These are phyloP conservation scores for Epichloe gansuensis DNA, from an alignment of 2,329 filamentous ascomycete species.

Conservation along the genomic window DNA sequence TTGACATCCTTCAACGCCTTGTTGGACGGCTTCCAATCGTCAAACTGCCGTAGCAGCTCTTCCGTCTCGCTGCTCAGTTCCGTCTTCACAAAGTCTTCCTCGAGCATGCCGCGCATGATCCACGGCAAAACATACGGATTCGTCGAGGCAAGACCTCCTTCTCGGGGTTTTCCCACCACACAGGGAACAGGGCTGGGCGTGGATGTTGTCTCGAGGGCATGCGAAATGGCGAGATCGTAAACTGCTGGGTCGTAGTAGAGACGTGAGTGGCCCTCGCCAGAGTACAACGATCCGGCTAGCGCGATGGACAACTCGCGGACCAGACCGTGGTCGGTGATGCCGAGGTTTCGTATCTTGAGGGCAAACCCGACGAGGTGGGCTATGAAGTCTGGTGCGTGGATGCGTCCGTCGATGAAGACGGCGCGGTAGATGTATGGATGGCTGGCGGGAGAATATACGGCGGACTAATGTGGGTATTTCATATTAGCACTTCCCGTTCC, in stretches of 20 bases:
- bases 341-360: constrained; percentile 85
- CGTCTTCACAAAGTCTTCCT: constrained; percentile 81
- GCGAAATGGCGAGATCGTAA: constrained; percentile 66
- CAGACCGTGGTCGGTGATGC: constrained; percentile 83
- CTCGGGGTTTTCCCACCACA: constrained; percentile 10
- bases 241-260: constrained; percentile 83
- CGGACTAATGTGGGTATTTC: constrained; percentile 41
- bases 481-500: neutral
- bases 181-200: constrained; percentile 28
- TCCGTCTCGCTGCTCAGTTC: constrained; percentile 67
- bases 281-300: constrained; percentile 81
- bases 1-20: constrained; percentile 95
- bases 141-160: constrained; percentile 31
- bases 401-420: constrained; percentile 88
- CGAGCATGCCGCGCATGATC: constrained; percentile 86
- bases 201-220: constrained; percentile 59
- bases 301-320: constrained; percentile 82
- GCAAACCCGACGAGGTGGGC: constrained; percentile 87
- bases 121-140: constrained; percentile 92
- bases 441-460: constrained; percentile 70
- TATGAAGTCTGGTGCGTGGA: constrained; percentile 89
- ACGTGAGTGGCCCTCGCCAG: constrained; percentile 83
- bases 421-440: constrained; percentile 92
- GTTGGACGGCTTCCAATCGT: constrained; percentile 80
- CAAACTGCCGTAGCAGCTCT: constrained; percentile 74